Conservation (phyloP, 1,284 basidiomycete genomes). For the Ceratobasidium sp. region DNA sequence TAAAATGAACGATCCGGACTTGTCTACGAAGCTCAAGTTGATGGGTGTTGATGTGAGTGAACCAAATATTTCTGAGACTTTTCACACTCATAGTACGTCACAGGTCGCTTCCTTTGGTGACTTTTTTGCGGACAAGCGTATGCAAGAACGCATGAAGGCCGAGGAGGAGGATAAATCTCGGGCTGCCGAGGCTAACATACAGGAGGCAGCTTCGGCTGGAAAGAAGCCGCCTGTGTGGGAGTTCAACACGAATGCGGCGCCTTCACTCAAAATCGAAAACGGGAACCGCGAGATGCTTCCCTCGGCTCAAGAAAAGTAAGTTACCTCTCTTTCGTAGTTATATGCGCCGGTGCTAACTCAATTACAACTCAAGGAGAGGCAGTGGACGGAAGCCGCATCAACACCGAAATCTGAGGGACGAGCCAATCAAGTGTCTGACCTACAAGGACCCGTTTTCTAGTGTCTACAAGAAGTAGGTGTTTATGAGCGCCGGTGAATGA, state of each 20-base stretch:
- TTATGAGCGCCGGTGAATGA: neutral
- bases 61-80: neutral
- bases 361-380: neutral
- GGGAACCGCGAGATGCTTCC: neutral
- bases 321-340: neutral
- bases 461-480: constrained; percentile 73
- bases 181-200: neutral
- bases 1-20: constrained; percentile 69
- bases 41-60: constrained; percentile 74
- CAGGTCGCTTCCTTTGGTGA: constrained; percentile 78
- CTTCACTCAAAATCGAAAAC: constrained; percentile 7
- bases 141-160: constrained; percentile 43
- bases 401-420: constrained; percentile 51
- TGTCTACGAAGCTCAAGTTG: constrained; percentile 73
- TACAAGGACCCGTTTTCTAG: constrained; percentile 78
- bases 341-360: neutral
- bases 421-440: constrained; percentile 69
- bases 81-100: neutral
- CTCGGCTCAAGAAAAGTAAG: constrained; percentile 14
- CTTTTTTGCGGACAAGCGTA: constrained; percentile 72
- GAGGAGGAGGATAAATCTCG: constrained; percentile 29
- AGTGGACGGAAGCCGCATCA: neutral
- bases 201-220: neutral
- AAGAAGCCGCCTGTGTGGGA: constrained; percentile 46
- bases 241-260: constrained; percentile 6